phyloP scores from a whole-genome alignment of 345 rosid species.

The Hevea brasiliensis region DNA sequence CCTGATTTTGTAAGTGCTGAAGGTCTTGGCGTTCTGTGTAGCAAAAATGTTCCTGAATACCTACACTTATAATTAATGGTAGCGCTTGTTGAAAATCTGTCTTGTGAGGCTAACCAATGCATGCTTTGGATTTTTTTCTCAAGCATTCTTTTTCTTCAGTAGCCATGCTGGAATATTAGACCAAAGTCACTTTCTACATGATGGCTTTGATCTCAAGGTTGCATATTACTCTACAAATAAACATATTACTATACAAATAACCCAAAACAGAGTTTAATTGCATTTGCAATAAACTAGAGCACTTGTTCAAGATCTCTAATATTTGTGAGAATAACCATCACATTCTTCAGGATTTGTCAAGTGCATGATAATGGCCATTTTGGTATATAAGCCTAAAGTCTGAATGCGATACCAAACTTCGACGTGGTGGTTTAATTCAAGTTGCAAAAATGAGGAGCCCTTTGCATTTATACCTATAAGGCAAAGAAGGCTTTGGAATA shows the following conservation, averaged over 20 bases:
- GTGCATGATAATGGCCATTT: neutral
- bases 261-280: neutral
- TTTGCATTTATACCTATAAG: too few relatives aligned
- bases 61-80: neutral
- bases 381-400: neutral
- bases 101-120: neutral
- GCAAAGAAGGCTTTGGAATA: neutral
- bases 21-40: neutral
- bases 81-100: neutral
- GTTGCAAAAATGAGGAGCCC: neutral
- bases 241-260: neutral
- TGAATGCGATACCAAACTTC: neutral
- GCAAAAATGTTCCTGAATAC: neutral
- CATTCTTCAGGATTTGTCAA: neutral
- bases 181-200: neutral
- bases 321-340: neutral
- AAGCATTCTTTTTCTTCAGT: neutral
- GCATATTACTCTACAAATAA: too few relatives aligned
- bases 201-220: neutral
- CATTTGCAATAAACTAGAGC: neutral
- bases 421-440: neutral
- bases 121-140: neutral
- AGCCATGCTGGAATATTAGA: neutral
- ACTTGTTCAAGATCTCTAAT: neutral
- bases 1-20: neutral